These are phyloP conservation scores for Dillenia turbinata DNA, from an alignment of 164 flowering plant species.

Conservation along the genomic window DNA sequence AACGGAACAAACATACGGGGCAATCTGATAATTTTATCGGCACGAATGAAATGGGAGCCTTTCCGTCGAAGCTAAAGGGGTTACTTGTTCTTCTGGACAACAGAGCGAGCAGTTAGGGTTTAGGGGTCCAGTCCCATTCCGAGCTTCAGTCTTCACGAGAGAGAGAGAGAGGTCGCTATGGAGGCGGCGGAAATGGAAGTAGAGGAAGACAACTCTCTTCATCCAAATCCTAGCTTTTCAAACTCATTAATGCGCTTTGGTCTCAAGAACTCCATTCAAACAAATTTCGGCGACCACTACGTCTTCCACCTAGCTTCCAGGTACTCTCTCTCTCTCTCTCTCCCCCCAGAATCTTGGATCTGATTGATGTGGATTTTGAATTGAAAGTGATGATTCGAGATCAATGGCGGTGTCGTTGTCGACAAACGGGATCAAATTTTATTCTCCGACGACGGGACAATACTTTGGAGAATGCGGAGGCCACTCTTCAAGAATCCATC, in stretches of 20 bases:
- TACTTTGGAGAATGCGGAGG: conserved; percentile 80
- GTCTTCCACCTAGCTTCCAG: conserved; percentile 81
- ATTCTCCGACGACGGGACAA: conserved; percentile 79
- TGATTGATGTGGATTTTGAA: background rate
- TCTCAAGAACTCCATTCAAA: conserved; percentile 77
- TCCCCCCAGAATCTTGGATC: background rate
- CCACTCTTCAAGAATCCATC: conserved; percentile 64
- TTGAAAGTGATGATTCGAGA: conserved; percentile 56
- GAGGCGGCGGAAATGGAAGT: conserved; percentile 37
- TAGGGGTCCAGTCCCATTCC: too few relatives aligned
- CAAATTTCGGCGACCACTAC: conserved; percentile 88
- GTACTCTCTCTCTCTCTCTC: conserved; percentile 22
- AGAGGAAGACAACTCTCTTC: conserved; percentile 21
- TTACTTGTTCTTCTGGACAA: too few relatives aligned
- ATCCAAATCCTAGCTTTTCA: conserved; percentile 8
- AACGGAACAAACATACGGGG: too few relatives aligned
- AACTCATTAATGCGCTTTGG: conserved; percentile 43
- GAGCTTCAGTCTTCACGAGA: background rate
- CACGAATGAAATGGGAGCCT: too few relatives aligned
- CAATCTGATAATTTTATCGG: too few relatives aligned
- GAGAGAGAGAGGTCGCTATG: conserved; percentile 6
- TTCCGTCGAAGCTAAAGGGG: too few relatives aligned
- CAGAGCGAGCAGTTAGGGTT: too few relatives aligned
- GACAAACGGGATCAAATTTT: conserved; percentile 69
- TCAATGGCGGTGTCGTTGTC: conserved; percentile 87